These are phyloP conservation scores for Asclepias syriaca DNA, from an alignment of 257 asterid genomes.

Conservation along the genomic window DNA sequence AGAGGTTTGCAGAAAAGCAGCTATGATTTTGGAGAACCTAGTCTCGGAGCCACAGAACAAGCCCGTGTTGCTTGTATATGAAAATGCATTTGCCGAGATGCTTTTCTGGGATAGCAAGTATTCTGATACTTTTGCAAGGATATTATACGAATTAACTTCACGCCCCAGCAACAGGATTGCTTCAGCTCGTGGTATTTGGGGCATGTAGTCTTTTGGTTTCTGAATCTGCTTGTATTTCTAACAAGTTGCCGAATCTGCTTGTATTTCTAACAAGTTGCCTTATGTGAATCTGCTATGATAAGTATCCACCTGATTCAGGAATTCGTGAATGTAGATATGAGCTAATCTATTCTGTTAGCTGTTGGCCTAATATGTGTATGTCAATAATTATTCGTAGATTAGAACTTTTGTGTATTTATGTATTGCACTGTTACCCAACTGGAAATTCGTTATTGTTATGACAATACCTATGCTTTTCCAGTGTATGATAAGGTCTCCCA, in stretches of 20 bases:
- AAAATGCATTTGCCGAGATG: constrained; percentile 88
- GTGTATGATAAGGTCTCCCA: background rate
- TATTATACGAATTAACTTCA: constrained; percentile 76
- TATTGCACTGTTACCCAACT: background rate
- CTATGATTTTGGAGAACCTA: constrained; percentile 78
- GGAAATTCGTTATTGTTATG: no score
- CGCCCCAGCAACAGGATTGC: constrained; percentile 73
- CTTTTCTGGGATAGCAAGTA: constrained; percentile 73
- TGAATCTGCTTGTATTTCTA: background rate
- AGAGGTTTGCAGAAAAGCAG: constrained; percentile 91
- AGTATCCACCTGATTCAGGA: background rate
- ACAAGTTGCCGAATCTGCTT: no score
- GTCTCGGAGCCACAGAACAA: constrained; percentile 98
- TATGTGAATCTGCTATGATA: background rate
- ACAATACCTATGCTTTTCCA: background rate
- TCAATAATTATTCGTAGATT: background rate
- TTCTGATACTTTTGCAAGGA: constrained; percentile 81
- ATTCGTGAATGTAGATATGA: background rate
- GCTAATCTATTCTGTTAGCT: background rate
- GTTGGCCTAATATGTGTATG: background rate
- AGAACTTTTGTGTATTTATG: background rate
- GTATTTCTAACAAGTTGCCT: background rate
- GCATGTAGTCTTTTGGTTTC: constrained; percentile 40
- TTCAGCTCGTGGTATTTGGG: constrained; percentile 93
- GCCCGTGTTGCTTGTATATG: constrained; percentile 62